Base-by-base conservation (phyloP, 73 alveolate genomes). In the Paramecium bursaria region DNA sequence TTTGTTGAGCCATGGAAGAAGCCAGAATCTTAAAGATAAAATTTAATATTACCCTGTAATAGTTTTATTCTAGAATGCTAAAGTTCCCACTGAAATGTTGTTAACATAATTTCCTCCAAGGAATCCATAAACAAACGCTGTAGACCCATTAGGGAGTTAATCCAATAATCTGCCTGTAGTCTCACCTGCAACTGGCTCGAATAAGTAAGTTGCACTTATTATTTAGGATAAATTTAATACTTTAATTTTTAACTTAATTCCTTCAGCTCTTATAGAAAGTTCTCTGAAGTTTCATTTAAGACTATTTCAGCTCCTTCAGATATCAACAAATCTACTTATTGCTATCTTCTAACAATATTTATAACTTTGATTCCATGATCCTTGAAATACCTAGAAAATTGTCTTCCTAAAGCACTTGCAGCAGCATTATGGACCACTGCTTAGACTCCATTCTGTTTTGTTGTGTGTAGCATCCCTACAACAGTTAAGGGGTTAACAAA, bases 401-500 rank as follows among this genome's bases (percentile, higher is more conserved):
- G 82, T 67, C 94, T 53, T 33, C 98, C 98, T 15, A 93, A 77
- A 42, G 89, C 52, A 30, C 94, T 85, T 15, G 87, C 75, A 2
- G 95, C 96, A 2, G 95, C 98, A 51, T 92, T 87, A 39, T 74
- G 50, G 14, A 91, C 86, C 0, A 93, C 90, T 21, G 96, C 86
- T 17, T 74, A 48, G 13, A 88, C 92, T 42, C 91, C 74, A 7
- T 48, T 33, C 9, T 55, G 50, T 19, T 50, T 74, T 6, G 48
- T 50, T 23, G 7, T 73, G 3, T 93, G 95, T 4, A 87, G 55
- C 42, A 93, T 51, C 3, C 91, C 93, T 31, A 92, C 86, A 0
- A 93, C 98, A 4, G 98, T 91, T 21, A 93, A 35, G 25, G 98
- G 98, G 46, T 93, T 93, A 14, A 91, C 93, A 67, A 85, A 61